Conservation (phyloP, 1,284 basidiomycete genomes). For the Melampsora abietis-canadensis region DNA sequence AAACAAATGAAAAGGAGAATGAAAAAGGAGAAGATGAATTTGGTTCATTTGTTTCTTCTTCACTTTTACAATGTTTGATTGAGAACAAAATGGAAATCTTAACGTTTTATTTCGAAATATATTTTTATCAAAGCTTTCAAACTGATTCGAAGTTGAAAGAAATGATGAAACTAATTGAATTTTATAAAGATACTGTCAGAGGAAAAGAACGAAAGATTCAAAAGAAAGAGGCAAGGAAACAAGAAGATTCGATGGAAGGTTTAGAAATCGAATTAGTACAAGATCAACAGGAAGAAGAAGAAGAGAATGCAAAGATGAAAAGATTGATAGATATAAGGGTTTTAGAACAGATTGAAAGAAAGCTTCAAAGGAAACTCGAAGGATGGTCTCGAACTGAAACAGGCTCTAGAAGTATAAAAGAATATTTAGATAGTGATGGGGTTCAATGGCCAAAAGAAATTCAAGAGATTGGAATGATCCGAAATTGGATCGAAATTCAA, state of each 20-base stretch:
- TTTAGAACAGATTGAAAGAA: not conserved
- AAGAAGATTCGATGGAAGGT: conserved; percentile 7
- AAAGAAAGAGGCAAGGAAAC: conserved; percentile 5
- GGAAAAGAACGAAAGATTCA: conserved; percentile 17
- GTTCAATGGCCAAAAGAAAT: not conserved
- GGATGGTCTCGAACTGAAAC: not conserved
- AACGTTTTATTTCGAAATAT: conserved; percentile 68
- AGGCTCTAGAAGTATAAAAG: not conserved
- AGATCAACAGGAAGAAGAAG: not conserved
- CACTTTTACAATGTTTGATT: conserved; percentile 78
- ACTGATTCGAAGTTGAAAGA: conserved; percentile 23
- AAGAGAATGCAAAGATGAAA: not conserved
- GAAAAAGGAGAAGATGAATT: conserved; percentile 47
- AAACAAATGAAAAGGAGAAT: conserved; percentile 21
- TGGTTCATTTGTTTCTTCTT: conserved; percentile 68
- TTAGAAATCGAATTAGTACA: not conserved
- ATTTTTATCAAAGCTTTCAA: conserved; percentile 13
- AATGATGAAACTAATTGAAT: conserved; percentile 24
- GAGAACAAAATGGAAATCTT: conserved; percentile 79
- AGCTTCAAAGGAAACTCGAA: not conserved
- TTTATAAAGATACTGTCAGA: conserved; percentile 17
- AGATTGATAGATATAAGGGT: not conserved
- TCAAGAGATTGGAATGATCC: conserved; percentile 2
- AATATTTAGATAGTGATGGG: not conserved
- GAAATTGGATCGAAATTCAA: conserved; percentile 17